Base-by-base conservation (phyloP, 2,329 filamentous ascomycete genomes). In the Colletotrichum spinosum region DNA sequence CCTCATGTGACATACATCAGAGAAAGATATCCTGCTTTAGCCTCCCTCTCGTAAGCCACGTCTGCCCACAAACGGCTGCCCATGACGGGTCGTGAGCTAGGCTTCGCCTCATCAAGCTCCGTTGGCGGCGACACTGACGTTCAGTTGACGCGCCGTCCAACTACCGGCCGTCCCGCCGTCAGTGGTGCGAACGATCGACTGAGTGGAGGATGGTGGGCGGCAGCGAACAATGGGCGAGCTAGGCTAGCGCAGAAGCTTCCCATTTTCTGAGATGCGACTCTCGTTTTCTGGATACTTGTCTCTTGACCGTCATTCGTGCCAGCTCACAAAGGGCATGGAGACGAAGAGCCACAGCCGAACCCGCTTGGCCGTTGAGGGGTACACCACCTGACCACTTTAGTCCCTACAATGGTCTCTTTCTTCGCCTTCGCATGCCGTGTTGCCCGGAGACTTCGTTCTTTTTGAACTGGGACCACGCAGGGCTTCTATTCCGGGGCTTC, bases 321-420 rank as follows among this genome's bases (percentile, higher is more conserved):
- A 60, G 61, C 58, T 44, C 45, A 49, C 35, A 52, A 57, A 52
- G 52, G 33, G 8, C 17, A 34, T 25, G 25, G 25, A 25, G 25
- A 25, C 25, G 25, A 25, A 11, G 48, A 34, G 25, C 41, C 45
- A 52, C 8, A 15, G 37, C 62, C 52, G 41, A 65, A 46, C 25
- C 58, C 17, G 37, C 13, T 57, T 55, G 53, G 49, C 12, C 33
- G n/a, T 51, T 41, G 15, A 56, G 58, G 48, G 52, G 46, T 11
- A 56, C 41, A 62, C 37, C 58, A 49, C 39, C 52, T 65, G 62
- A 65, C 52, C 62, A 33, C 58, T 53, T 48, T 42, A 49, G 52
- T 11, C 46, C 13, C 55, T 15, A 55, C 17, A 51, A 62, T 56
- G 55, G 62, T 41, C 46, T 33, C 12, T 38, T 50, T 12, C 6